A percentile compares a stretch with the other conserved stretches of the same genome.
phyloP scores from a whole-genome alignment of 2,329 filamentous ascomycete genomes.

The Penicillium polonicum region DNA sequence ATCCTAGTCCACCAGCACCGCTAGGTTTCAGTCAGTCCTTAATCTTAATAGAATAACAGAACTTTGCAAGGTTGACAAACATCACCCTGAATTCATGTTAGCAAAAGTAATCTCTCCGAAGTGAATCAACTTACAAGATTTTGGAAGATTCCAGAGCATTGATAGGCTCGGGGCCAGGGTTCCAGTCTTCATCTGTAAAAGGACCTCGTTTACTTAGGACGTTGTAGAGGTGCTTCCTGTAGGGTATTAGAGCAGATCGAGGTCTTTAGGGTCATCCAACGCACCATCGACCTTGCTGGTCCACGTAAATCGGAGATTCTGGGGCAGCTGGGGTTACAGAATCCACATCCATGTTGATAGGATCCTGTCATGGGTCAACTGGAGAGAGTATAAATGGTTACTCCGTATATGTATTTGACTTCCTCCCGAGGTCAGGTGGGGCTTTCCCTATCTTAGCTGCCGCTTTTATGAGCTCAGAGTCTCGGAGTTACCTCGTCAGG shows the following conservation, averaged over 20 bases:
- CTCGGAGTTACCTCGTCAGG: no score
- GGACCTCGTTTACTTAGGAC: slow-evolving; percentile 76
- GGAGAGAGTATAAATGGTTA: slow-evolving; percentile 1
- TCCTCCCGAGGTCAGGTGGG: no score
- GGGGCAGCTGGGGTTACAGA: not conserved
- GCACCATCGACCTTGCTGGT: slow-evolving; percentile 19
- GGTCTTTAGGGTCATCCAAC: not conserved
- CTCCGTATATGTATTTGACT: no score
- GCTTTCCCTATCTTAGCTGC: no score
- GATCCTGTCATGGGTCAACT: not conserved
- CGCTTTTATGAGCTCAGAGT: no score
- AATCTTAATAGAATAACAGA: not conserved
- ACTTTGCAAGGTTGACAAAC: slow-evolving; percentile 36
- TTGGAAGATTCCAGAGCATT: slow-evolving; percentile 67
- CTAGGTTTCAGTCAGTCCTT: slow-evolving; percentile 47
- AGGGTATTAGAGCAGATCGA: slow-evolving; percentile 13
- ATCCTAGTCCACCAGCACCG: slow-evolving; percentile 89
- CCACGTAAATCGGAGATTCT: not conserved
- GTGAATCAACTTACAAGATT: slow-evolving; percentile 60
- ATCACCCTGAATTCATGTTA: slow-evolving; percentile 49
- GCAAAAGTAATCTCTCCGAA: slow-evolving; percentile 12
- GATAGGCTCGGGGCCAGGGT: slow-evolving; percentile 52
- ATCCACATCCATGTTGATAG: slow-evolving; percentile 7
- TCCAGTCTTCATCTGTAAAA: slow-evolving; percentile 68
- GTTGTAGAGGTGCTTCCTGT: slow-evolving; percentile 79